These are phyloP conservation scores for Aspergillus flavus DNA, from an alignment of 2,329 filamentous ascomycete species.

Conservation along the genomic window DNA sequence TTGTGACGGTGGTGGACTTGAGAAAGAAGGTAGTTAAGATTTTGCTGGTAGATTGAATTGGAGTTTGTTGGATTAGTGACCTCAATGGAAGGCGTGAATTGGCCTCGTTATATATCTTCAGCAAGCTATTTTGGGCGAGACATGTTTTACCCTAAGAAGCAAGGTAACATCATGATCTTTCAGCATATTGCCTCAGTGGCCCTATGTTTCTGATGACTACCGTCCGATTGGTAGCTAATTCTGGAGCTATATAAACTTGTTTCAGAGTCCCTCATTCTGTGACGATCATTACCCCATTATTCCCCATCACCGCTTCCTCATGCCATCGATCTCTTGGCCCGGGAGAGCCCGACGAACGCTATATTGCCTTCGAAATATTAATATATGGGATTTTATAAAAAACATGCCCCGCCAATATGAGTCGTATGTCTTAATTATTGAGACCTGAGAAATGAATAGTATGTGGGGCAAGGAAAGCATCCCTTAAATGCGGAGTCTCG, in stretches of 20 bases:
- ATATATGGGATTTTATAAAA: background rate
- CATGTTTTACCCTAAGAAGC: background rate
- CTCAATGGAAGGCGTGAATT: background rate
- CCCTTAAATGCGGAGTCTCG: background rate
- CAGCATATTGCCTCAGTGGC: background rate
- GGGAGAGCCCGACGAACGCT: background rate
- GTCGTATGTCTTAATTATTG: background rate
- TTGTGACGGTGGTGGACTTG: slow-evolving; percentile 14
- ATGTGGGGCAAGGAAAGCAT: background rate
- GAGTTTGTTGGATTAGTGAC: background rate
- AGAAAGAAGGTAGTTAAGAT: background rate
- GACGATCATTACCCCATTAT: slow-evolving; percentile 1
- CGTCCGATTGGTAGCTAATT: background rate
- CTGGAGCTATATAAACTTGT: slow-evolving; percentile 1
- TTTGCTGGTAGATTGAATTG: background rate
- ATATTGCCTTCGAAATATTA: background rate
- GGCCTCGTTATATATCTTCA: background rate
- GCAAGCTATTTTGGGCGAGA: background rate
- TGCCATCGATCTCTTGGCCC: background rate
- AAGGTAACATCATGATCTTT: background rate
- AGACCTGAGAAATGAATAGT: background rate
- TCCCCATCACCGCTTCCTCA: background rate
- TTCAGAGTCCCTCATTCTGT: slow-evolving; percentile 3
- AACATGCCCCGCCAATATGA: background rate
- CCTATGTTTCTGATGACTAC: background rate